Base-by-base conservation (phyloP, 176 grass and related monocot species). In the Ensete ventricosum region DNA sequence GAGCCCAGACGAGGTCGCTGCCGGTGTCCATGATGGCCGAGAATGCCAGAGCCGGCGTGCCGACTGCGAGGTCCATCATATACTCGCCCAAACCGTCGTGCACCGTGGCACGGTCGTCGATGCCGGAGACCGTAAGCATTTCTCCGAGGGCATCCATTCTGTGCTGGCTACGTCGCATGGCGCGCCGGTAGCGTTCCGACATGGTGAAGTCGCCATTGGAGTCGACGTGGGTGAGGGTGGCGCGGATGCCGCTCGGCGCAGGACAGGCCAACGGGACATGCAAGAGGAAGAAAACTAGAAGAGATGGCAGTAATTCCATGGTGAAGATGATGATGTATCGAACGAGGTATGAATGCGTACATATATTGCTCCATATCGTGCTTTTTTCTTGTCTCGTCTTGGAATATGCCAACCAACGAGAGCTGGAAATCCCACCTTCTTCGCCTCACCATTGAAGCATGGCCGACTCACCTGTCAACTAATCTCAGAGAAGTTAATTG, bases 1-100 rank as follows among this genome's bases (percentile, higher is more conserved):
- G 77, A 54, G 86, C 86, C 89, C 89, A 92, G 52, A 88, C 81
- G 64, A 92, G 89, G 78, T 92, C 83, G 73, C 89, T 92, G 83
- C 86, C 89, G 2, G 86, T 92, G 73, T 88, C 86, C 0, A 77
- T 62, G 25, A 92, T 81, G 69, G 92, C 89, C 11, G 79, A 70
- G 85, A 84, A 85, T 9, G 64, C 0, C 8, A 84, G 53, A 25
- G 92, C 70, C 53, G 92, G 89, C 52, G 85, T 89, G 11, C 92
- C 92, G 55, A 96, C 81, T 9, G 86, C 10, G 77, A 96, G 76
- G 62, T 67, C 82, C 92, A 96, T 92, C 24, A 80, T 65, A 76
- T 90, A 96, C 82, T 89, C 84, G n/a, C 9, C 19, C 8, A 1
- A 2, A 43, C 58, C 34, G 0, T 16, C 3, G 48, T 76, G 24